Evolutionary conservation across 129 eudicot species (phyloP), one percentile per base, ranked within the genome.

Genomic region (Cynara cardunculus): DNA sequence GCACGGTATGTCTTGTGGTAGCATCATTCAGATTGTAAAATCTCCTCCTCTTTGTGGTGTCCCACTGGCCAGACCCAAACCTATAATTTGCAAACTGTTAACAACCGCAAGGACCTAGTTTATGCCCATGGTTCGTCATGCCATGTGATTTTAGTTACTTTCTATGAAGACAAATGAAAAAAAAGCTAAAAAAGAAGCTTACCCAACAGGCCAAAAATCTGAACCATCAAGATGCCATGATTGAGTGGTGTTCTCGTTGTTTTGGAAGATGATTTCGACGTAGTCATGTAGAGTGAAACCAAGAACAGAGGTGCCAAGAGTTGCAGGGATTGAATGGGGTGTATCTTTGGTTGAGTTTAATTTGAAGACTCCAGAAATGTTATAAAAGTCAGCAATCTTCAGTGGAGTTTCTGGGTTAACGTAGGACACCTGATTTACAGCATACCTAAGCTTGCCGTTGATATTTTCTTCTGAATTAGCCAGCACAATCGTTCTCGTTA

Each of bases 141-240:
- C 5, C 24, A 41, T 65, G 84, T 44, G 16, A 69, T 46, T 31
- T 75, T 11, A n/a, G 26, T 31, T 61, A 1, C 9, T 24, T 71
- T 56, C 28, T 35, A 7, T 21, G 2, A 26, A 59, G 27, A 39
- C 46, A 56, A 22, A 44, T 2, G 18, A 53, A 7, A 44, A n/a
- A 74, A 24, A 30, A 31, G 3, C 2, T n/a, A 49, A 22, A 41
- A 72, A 35, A 49, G 39, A 34, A 2, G 28, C 96, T 79, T 87
- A 93, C 98, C 93, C 98, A 16, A 93, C 97, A n/a, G 84, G 24
- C 93, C 93, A 91, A 85, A 94, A 94, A 75, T 88, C 96, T 59
- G 85, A 74, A 70, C 98, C 98, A 84, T 91, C 98, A 73, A 93
- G 87, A 88, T 93, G 98, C 87, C 90, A 93, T 75, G 98, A 89